These are phyloP conservation scores for Sonneratia alba DNA, from an alignment of 345 rosid genomes.

Conservation along the genomic window DNA sequence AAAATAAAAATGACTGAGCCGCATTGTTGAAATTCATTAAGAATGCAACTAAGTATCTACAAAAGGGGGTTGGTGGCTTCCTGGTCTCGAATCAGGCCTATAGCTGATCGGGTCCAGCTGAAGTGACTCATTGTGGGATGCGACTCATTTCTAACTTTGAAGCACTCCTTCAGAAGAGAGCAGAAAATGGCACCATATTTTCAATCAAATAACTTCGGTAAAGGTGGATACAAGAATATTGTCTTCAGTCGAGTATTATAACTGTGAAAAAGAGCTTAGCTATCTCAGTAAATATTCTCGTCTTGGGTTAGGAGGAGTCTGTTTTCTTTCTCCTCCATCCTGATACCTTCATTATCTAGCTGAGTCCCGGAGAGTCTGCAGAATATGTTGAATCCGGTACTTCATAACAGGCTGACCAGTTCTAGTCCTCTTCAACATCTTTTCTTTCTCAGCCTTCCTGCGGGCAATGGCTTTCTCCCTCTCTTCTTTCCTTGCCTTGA, in stretches of 20 bases:
- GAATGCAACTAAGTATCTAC: constrained; percentile 10
- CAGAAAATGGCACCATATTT: not conserved
- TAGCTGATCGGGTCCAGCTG: no score
- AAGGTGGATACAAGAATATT: not conserved
- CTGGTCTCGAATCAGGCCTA: constrained; percentile 38
- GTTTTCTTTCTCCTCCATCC: not conserved
- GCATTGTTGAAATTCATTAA: not conserved
- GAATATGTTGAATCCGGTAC: constrained; percentile 74
- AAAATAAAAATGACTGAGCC: not conserved
- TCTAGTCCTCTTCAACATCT: constrained; percentile 67
- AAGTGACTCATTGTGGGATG: no score
- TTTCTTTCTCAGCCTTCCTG: constrained; percentile 52
- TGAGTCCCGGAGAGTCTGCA: constrained; percentile 57
- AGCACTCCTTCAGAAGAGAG: no score
- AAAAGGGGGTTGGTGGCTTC: constrained; percentile 38
- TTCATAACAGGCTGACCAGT: constrained; percentile 89
- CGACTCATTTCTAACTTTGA: no score
- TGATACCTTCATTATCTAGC: not conserved
- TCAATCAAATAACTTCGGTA: not conserved
- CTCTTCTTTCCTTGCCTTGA: constrained; percentile 58
- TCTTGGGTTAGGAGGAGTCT: not conserved
- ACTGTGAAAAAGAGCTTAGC: not conserved
- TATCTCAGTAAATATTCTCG: not conserved
- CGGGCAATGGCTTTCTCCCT: constrained; percentile 56
- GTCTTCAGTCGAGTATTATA: not conserved